A percentile compares a stretch with the other conserved stretches of the same genome.
These are phyloP conservation scores for Sphaerostilbella broomeana DNA, from an alignment of 2,329 filamentous ascomycete species.

Conservation along the genomic window DNA sequence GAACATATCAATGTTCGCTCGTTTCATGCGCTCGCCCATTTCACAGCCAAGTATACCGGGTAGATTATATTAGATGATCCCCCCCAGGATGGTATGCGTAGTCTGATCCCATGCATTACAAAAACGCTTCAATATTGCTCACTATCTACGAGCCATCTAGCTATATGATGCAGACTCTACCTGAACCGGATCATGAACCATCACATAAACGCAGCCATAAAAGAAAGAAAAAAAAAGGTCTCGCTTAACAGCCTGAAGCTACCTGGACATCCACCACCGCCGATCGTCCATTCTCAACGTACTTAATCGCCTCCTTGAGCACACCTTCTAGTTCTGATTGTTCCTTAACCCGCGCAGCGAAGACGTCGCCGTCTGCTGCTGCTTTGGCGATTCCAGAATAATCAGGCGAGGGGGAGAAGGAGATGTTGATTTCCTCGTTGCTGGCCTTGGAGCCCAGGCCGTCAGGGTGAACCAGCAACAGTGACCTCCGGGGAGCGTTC, in stretches of 20 bases:
- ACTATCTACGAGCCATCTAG: too few species aligned
- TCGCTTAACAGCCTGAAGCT: constrained; percentile 34
- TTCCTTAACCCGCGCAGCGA: constrained; percentile 42
- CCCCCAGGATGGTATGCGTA: too few species aligned
- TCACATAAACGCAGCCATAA: too few species aligned
- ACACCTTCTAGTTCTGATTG: constrained; percentile 40
- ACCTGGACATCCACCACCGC: constrained; percentile 51
- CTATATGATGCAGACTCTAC: too few species aligned
- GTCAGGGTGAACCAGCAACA: constrained; percentile 52
- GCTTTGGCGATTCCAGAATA: constrained; percentile 56
- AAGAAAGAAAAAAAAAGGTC: background rate
- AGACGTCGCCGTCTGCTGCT: constrained; percentile 48
- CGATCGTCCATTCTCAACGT: constrained; percentile 43
- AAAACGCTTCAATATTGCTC: background rate
- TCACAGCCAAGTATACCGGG: too few species aligned
- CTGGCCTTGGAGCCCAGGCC: constrained; percentile 47
- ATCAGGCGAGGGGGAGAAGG: constrained; percentile 51
- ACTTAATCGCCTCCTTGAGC: constrained; percentile 43
- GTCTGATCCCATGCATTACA: too few species aligned
- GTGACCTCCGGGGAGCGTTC: constrained; percentile 53
- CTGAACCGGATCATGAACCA: too few species aligned
- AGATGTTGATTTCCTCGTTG: constrained; percentile 59
- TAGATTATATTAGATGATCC: too few species aligned
- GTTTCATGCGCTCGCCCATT: too few species aligned
- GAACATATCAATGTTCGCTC: too few species aligned